These are phyloP conservation scores for Sistotremastrum suecicum DNA, from an alignment of 768 basidiomycete species.

Conservation along the genomic window DNA sequence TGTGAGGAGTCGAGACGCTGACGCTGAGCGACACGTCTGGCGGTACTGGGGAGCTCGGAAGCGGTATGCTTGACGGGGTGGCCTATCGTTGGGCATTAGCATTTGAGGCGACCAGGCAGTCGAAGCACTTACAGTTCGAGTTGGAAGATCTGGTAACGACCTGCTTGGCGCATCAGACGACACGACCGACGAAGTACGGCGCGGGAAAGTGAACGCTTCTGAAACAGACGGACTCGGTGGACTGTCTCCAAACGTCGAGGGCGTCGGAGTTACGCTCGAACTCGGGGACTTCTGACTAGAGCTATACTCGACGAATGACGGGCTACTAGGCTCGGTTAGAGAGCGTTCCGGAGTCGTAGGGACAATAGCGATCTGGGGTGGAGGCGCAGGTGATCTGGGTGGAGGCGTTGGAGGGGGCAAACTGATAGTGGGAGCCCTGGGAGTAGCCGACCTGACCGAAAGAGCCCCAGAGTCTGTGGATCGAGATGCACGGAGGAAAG, in stretches of 20 bases:
- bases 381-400: no score
- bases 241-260: background rate
- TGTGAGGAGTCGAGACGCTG: slow-evolving; percentile 35
- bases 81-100: no score
- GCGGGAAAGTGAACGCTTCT: background rate
- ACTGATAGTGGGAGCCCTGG: no score
- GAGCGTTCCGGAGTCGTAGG: no score
- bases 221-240: slow-evolving; percentile 1
- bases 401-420: no score
- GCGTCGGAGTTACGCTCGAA: background rate
- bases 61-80: slow-evolving; percentile 17
- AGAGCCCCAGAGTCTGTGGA: no score
- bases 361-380: no score
- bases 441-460: no score
- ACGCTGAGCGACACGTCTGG: slow-evolving; percentile 30
- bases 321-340: no score
- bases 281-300: background rate
- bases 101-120: background rate
- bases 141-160: background rate
- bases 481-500: slow-evolving; percentile 40
- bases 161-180: background rate
- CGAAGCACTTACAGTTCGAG: background rate
- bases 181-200: no score
- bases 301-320: no score
- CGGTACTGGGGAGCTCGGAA: slow-evolving; percentile 20